Base-by-base conservation (phyloP, 768 basidiomycete genomes). In the Cyathus striatus region DNA sequence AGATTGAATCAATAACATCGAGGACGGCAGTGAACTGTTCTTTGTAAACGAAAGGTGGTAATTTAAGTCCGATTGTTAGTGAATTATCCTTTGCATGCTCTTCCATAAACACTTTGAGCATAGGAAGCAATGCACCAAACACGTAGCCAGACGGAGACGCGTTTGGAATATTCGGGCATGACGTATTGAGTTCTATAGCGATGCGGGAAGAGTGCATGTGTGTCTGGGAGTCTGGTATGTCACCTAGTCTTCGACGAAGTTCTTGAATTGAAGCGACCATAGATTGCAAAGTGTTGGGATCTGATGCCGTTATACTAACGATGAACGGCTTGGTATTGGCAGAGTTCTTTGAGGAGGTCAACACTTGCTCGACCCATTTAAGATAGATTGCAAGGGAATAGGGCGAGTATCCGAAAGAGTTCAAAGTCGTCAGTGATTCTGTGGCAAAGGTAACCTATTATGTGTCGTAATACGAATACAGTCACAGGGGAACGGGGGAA, bases 331-430 rank as follows among this genome's bases (percentile, higher is more conserved):
- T 63, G 30, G 35, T 30, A 32, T 40, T 30, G 23, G 43, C 45
- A 21, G 57, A 49, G 23, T 49, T 30, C 12, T 63, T 48, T 27
- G 58, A 62, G 9, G 63, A 62, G 12, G 48, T 54, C 46, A 76
- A 59, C 45, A 86, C 72, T 33, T 79, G 53, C 26, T 69, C 57
- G 36, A 89, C 65, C 83, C 84, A 88, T 39, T 56, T 60, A 34
- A 90, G 57, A 63, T 91, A 93, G 18, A 56, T 50, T n/a, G 66
- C 53, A 33, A 93, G 72, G 4, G 85, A 78, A 52, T 83, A 72
- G 0, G 89, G 90, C 6, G 88, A 91, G 63, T 92, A 94, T 18
- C 90, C 90, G 60, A 88, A 93, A 0, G 84, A 86, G 58, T 93
- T 93, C 46, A 90, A 55, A 13, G 90, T 81, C n/a, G 86, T 72